Evolutionary conservation across 2,329 filamentous ascomycete genomes (phyloP), one percentile per base, ranked within the genome.

Genomic region (Colletotrichum phormii): DNA sequence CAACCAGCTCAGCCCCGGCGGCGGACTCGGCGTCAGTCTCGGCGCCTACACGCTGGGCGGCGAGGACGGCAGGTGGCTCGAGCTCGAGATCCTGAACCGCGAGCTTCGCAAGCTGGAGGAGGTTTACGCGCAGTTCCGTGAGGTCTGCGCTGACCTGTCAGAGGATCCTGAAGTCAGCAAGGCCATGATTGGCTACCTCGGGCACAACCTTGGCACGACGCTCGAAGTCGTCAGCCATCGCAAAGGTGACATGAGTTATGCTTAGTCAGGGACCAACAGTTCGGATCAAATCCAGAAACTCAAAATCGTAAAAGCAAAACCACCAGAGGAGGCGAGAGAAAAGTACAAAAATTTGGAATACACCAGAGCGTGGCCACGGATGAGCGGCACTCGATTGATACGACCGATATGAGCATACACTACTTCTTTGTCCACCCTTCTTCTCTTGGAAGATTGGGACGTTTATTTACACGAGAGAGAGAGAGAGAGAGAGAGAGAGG

Each of bases 51-150:
- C 83, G n/a, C 77, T 86, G 26, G 82, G 83, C 33, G 80, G 82
- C n/a, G 85, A 87, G 67, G 84, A 87, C 71, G 82, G 84, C 12
- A 79, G 83, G 55, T 85, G 85, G 84, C 74, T 87, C 9, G 84
- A 87, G 78, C 82, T 86, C 29, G 84, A 87, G 76, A 84, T 87
- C 11, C 77, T 88, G 26, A 79, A 82, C n/a, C 78, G 84, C n/a
- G 86, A 88, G 76, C 78, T 88, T 31, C 79, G 81, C 49, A 86
- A 85, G 77, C 80, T 89, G 42, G 82, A 87, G 67, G 83, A 85
- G 54, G 81, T 87, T 11, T 86, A 87, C 71, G 76, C 80, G 4
- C 82, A 81, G 37, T 87, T 87, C 76, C 80, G 82, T 29, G 84
- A 85, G 62, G 80, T 84, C 6, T 84, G 82, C 75, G 77, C 79